A percentile compares a stretch with the other conserved stretches of the same genome.
These are phyloP conservation scores for Neolentinus lepideus DNA, from an alignment of 1,284 basidiomycete species.

Conservation along the genomic window DNA sequence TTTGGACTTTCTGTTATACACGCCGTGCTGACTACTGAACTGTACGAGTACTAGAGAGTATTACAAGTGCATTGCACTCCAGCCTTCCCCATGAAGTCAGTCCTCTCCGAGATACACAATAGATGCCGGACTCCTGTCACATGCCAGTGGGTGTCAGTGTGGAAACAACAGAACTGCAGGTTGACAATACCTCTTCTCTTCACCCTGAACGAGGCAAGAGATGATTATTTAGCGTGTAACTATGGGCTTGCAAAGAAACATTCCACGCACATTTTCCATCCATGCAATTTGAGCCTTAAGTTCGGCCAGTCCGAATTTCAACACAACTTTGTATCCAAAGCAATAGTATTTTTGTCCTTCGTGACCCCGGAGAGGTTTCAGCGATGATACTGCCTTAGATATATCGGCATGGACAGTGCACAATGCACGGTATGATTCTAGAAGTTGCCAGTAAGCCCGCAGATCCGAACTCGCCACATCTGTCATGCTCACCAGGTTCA, in stretches of 20 bases:
- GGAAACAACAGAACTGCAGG: not conserved
- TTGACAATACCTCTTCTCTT: not conserved
- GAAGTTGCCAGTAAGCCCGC: not conserved
- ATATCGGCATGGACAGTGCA: not conserved
- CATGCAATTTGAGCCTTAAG: constrained; percentile 9
- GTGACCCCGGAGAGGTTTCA: not conserved
- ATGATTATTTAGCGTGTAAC: not conserved
- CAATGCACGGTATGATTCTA: not conserved
- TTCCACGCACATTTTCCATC: constrained; percentile 7
- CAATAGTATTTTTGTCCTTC: constrained; percentile 2
- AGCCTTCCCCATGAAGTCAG: not conserved
- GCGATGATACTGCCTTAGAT: not conserved
- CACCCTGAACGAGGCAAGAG: not conserved
- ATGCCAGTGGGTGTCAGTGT: not conserved
- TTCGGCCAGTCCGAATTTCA: constrained; percentile 7
- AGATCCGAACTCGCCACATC: not conserved
- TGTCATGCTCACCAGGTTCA: not conserved
- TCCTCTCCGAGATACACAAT: not conserved
- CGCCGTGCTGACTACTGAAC: no score
- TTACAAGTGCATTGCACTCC: not conserved
- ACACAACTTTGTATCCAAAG: constrained; percentile 3
- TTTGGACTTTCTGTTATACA: no score
- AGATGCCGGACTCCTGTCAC: not conserved
- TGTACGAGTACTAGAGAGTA: no score
- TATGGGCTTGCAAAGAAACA: not conserved